Percentiles rank a stretch among this genome's conserved stretches.
phyloP scores from a whole-genome alignment of 1,284 basidiomycete genomes.

The Testicularia cyperi region DNA sequence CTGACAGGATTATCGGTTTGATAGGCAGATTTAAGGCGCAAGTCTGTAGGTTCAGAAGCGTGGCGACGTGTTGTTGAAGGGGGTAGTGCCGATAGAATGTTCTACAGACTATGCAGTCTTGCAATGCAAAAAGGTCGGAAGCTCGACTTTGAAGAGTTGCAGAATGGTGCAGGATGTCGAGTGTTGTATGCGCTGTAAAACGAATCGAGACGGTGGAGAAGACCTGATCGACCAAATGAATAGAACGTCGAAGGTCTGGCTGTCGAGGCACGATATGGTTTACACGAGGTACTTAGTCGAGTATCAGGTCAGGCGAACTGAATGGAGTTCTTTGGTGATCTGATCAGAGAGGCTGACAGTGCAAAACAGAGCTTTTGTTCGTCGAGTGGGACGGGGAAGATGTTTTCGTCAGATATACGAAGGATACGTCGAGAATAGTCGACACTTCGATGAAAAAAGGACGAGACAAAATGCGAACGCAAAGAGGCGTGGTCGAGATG shows the following conservation, averaged over 20 bases:
- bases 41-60: too few relatives aligned
- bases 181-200: too few relatives aligned
- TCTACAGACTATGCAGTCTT: too few relatives aligned
- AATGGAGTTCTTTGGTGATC: slow-evolving; percentile 16
- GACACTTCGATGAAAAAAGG: slow-evolving; percentile 6
- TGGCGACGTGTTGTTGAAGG: neutral
- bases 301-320: slow-evolving; percentile 1
- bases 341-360: too few relatives aligned
- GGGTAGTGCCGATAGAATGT: too few relatives aligned
- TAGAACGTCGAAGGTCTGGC: too few relatives aligned
- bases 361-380: too few relatives aligned
- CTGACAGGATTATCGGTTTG: too few relatives aligned
- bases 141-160: slow-evolving; percentile 4
- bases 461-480: neutral
- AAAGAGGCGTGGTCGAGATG: slow-evolving; percentile 1
- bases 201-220: too few relatives aligned
- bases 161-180: slow-evolving; percentile 37
- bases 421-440: slow-evolving; percentile 20
- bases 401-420: neutral
- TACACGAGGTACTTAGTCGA: neutral
- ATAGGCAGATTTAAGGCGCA: too few relatives aligned
- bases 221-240: too few relatives aligned
- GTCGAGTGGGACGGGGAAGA: too few relatives aligned
- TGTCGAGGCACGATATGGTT: neutral
- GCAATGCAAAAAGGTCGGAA: neutral